Conservation (phyloP, 257 asterid genomes). For the Nicotiana attenuata region DNA sequence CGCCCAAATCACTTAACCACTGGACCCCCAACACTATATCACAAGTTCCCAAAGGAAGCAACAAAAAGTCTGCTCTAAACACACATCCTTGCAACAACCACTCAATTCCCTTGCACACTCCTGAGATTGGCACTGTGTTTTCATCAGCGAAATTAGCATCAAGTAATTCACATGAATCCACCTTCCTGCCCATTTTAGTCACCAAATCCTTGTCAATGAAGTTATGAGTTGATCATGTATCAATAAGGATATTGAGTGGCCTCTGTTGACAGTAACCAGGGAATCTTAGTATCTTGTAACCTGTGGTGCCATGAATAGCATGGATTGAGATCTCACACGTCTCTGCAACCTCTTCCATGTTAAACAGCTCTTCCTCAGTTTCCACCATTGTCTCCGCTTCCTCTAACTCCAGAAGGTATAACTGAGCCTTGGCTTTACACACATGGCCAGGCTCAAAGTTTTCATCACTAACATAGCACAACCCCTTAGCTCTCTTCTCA, state of each 20-base stretch:
- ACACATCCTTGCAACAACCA: background rate
- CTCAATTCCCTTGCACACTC: background rate
- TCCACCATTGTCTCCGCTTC: background rate
- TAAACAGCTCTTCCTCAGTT: background rate
- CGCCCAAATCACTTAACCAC: background rate
- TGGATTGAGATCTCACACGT: background rate
- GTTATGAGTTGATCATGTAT: background rate
- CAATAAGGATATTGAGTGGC: background rate
- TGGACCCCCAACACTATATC: background rate
- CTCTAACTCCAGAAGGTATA: too few relatives aligned
- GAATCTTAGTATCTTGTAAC: background rate
- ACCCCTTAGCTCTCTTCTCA: too few relatives aligned
- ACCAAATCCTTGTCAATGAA: background rate
- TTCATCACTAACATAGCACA: too few relatives aligned
- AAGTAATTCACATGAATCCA: background rate
- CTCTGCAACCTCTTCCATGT: background rate
- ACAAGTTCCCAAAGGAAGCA: background rate
- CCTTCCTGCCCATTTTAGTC: background rate
- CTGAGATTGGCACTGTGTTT: background rate
- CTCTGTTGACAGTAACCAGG: background rate
- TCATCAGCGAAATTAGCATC: background rate
- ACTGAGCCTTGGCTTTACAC: too few relatives aligned
- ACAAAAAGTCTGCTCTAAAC: background rate
- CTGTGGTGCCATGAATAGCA: background rate
- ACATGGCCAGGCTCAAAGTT: too few relatives aligned